These are phyloP conservation scores for Colletotrichum viniferum DNA, from an alignment of 2,329 filamentous ascomycete genomes.

Conservation along the genomic window DNA sequence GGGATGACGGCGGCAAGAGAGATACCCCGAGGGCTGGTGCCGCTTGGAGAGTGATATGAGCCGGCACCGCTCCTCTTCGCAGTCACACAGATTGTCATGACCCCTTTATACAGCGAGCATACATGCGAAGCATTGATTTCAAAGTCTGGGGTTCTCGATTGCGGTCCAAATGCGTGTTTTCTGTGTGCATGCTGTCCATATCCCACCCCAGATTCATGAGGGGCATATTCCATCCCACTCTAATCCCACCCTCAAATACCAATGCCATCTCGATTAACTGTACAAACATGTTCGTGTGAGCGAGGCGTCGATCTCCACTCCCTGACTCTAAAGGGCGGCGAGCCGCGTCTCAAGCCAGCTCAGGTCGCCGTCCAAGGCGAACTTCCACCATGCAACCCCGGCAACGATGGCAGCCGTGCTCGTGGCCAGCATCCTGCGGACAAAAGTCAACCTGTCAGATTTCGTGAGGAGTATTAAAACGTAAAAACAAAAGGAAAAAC, in stretches of 20 bases:
- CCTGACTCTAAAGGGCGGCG: neutral
- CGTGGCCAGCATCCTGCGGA: slow-evolving; percentile 18
- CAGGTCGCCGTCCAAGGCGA: slow-evolving; percentile 1
- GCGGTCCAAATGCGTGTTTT: neutral
- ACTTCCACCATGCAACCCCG: slow-evolving; percentile 19
- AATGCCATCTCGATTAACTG: neutral
- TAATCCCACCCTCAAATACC: neutral
- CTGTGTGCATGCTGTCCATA: neutral
- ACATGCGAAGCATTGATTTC: neutral
- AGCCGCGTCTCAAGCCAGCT: neutral
- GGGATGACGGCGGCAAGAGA: slow-evolving; percentile 35
- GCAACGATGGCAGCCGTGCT: slow-evolving; percentile 18
- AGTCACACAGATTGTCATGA: neutral
- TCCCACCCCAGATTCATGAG: neutral
- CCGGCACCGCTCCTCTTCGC: neutral
- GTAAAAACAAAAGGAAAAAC: neutral
- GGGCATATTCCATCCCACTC: neutral
- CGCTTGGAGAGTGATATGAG: slow-evolving; percentile 45
- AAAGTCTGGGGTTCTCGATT: neutral
- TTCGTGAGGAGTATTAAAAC: slow-evolving; percentile 11
- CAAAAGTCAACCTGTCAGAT: slow-evolving; percentile 23
- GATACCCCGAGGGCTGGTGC: slow-evolving; percentile 46
- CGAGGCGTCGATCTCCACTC: neutral
- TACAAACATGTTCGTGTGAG: neutral
- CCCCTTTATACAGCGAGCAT: neutral